Conservation (phyloP, 768 basidiomycete species). For the Peribolospora kevripleyi region DNA sequence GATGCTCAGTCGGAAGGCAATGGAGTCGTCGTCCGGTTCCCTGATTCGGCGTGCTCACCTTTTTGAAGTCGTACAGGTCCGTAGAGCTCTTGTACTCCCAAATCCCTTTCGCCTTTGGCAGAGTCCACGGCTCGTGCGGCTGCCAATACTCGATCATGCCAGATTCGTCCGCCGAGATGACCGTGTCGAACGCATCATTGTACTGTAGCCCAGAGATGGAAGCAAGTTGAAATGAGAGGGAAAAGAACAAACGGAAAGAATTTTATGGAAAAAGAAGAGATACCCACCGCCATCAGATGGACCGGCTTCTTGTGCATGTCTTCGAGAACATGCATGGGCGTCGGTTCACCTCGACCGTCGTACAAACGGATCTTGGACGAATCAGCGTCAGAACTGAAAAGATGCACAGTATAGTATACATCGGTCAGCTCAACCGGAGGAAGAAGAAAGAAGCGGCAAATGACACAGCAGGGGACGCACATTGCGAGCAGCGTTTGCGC, state of each 20-base stretch:
- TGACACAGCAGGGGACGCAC: slow-evolving; percentile 24
- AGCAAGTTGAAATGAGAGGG: neutral
- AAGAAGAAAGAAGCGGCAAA: no score
- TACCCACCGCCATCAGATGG: slow-evolving; percentile 62
- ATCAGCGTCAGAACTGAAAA: slow-evolving; percentile 47
- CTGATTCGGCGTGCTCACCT: slow-evolving; percentile 28
- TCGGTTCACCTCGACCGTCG: slow-evolving; percentile 67
- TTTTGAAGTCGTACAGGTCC: slow-evolving; percentile 93
- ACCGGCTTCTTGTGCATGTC: slow-evolving; percentile 69
- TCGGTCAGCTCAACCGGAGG: no score
- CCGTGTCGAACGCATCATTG: slow-evolving; percentile 66
- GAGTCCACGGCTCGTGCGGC: slow-evolving; percentile 22
- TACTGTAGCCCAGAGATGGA: slow-evolving; percentile 30
- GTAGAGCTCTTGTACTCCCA: slow-evolving; percentile 84
- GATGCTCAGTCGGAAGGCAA: neutral
- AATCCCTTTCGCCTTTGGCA: slow-evolving; percentile 38
- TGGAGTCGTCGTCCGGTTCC: neutral
- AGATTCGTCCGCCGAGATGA: slow-evolving; percentile 77
- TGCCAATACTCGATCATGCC: slow-evolving; percentile 96
- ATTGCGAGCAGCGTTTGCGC: slow-evolving; percentile 71
- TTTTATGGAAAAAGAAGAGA: neutral
- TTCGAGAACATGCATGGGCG: slow-evolving; percentile 47
- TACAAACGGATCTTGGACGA: slow-evolving; percentile 62
- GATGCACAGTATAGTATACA: neutral
- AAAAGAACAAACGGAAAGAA: neutral